Conservation (phyloP, 495 filamentous ascomycete species). For the Tuber indicum region DNA sequence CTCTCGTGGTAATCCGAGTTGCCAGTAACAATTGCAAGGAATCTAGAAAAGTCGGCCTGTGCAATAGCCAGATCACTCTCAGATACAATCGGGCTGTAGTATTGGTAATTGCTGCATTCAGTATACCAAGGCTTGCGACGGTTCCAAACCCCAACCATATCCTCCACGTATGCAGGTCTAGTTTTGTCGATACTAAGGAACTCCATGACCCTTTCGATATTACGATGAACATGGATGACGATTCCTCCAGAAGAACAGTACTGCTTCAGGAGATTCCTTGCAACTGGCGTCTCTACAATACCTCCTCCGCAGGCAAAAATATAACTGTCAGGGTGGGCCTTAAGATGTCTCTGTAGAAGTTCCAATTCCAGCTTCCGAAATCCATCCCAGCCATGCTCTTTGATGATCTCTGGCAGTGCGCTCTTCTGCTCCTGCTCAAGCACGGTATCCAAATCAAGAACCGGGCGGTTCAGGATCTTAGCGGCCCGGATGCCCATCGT, state of each 20-base stretch:
- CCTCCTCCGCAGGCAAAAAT: constrained; percentile 93
- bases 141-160: constrained; percentile 87
- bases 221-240: constrained; percentile 79
- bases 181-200: constrained; percentile 86
- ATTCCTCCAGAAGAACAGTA: constrained; percentile 78
- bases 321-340: constrained; percentile 65
- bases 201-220: constrained; percentile 81
- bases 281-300: constrained; percentile 79
- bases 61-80: constrained; percentile 52
- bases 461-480: constrained; percentile 62
- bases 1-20: constrained; percentile 57
- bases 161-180: constrained; percentile 85
- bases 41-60: constrained; percentile 70
- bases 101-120: constrained; percentile 92
- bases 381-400: constrained; percentile 71
- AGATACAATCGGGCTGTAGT: constrained; percentile 60
- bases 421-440: constrained; percentile 65
- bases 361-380: constrained; percentile 77
- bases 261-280: constrained; percentile 64
- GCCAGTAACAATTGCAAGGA: constrained; percentile 67
- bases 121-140: constrained; percentile 86
- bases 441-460: constrained; percentile 81
- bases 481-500: constrained; percentile 82
- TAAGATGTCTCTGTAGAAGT: constrained; percentile 64
- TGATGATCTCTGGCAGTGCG: constrained; percentile 80